A percentile compares a stretch with the other conserved stretches of the same genome.
phyloP scores from a whole-genome alignment of 176 grass and related monocot species.

The Carex myosuroides region DNA sequence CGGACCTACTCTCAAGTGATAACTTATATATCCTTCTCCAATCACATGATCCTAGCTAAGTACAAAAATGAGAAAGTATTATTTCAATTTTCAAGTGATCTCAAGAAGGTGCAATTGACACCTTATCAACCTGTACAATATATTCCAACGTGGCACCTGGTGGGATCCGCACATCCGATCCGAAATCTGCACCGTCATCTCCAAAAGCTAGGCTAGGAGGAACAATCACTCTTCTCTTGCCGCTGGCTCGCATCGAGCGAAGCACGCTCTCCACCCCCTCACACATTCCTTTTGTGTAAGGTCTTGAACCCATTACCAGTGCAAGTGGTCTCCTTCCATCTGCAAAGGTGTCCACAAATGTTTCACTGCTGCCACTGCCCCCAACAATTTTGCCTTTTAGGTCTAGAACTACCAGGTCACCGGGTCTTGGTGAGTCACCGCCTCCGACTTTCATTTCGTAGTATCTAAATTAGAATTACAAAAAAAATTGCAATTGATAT shows the following conservation, averaged over 20 bases:
- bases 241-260: conserved; percentile 59
- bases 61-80: conserved; percentile 1
- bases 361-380: background rate
- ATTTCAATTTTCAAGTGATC: background rate
- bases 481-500: background rate
- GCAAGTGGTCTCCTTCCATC: conserved; percentile 67
- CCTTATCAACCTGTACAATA: conserved; percentile 89
- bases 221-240: conserved; percentile 65
- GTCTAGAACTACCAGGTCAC: conserved; percentile 90
- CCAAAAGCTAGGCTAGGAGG: conserved; percentile 57
- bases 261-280: conserved; percentile 74
- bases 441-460: conserved; percentile 82
- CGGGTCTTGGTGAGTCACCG: conserved; percentile 42
- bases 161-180: conserved; percentile 33
- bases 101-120: conserved; percentile 84
- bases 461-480: conserved; percentile 34
- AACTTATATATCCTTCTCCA: background rate
- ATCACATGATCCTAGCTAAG: background rate
- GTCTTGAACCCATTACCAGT: conserved; percentile 88
- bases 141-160: conserved; percentile 51
- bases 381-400: conserved; percentile 60
- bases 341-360: conserved; percentile 83
- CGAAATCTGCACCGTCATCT: conserved; percentile 75
- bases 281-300: conserved; percentile 89
- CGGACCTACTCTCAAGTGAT: too few relatives aligned